phyloP scores from a whole-genome alignment of 208 protist species.

The Trypanosomatidae sp. region DNA sequence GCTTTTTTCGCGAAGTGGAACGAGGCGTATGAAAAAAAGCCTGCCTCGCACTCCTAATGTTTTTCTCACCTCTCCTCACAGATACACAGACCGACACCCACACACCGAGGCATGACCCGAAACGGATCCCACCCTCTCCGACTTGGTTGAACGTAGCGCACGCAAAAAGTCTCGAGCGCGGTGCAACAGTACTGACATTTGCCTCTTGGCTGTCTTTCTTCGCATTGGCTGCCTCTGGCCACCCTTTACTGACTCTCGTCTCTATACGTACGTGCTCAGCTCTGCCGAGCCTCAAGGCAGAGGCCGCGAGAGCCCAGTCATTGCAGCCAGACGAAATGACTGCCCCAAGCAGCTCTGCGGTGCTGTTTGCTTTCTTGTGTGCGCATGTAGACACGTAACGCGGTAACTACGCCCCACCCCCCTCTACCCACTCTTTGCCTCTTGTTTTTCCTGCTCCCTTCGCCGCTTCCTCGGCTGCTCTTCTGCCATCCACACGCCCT shows the following conservation, averaged over 20 bases:
- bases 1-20: constrained; percentile 13
- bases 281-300: background rate
- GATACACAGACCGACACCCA: background rate
- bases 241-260: background rate
- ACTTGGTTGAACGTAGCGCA: background rate
- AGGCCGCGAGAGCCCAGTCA: background rate
- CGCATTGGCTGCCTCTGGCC: background rate
- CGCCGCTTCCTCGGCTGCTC: background rate
- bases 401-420: background rate
- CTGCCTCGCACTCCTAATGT: background rate
- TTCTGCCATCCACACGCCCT: background rate
- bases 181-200: background rate
- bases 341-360: background rate
- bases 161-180: background rate
- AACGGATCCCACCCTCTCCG: background rate
- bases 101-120: background rate
- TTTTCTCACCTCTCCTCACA: background rate
- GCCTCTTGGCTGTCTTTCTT: background rate
- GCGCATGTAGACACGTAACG: background rate
- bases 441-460: background rate
- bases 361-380: background rate
- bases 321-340: background rate
- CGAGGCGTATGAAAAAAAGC: background rate
- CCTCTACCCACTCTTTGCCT: background rate
- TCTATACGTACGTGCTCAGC: background rate